A percentile compares a stretch with the other conserved stretches of the same genome.
phyloP scores from a whole-genome alignment of 2,329 filamentous ascomycete species.

The Tolypocladium amazonense region DNA sequence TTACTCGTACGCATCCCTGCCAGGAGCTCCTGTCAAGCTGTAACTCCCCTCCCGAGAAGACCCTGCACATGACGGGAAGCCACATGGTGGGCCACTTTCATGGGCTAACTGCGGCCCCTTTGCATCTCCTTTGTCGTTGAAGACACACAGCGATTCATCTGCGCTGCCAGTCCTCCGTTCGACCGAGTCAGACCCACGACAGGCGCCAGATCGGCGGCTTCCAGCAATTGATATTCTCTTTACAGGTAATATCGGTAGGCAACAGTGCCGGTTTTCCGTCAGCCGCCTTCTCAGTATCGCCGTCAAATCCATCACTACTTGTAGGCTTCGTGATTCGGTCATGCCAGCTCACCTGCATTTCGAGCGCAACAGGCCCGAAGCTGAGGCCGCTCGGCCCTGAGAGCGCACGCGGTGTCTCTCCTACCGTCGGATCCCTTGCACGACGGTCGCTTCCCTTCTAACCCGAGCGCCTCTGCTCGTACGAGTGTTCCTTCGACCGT shows the following conservation, averaged over 20 bases:
- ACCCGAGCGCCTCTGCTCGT: not conserved
- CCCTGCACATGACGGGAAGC: not conserved
- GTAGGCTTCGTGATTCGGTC: not conserved
- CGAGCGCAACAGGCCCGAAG: not conserved
- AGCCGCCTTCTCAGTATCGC: not conserved
- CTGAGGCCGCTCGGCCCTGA: not conserved
- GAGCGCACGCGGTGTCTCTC: not conserved
- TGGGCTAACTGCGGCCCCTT: not conserved
- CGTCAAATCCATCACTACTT: not conserved
- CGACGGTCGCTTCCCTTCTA: not conserved
- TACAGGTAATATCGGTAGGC: too few relatives aligned
- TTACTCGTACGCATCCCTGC: not conserved
- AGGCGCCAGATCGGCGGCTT: not conserved
- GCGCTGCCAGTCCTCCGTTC: not conserved
- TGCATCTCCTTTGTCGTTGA: not conserved
- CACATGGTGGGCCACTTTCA: not conserved
- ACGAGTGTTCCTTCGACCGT: not conserved
- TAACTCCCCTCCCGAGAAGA: not conserved
- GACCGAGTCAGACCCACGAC: not conserved
- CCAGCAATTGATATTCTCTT: not conserved
- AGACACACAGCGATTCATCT: not conserved
- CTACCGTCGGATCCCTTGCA: not conserved
- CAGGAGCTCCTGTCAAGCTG: not conserved
- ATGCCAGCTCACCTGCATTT: not conserved
- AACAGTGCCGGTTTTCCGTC: not conserved